Evolutionary conservation across 1,284 basidiomycete species (phyloP).

Genomic region (Rhizoctonia solani): DNA sequence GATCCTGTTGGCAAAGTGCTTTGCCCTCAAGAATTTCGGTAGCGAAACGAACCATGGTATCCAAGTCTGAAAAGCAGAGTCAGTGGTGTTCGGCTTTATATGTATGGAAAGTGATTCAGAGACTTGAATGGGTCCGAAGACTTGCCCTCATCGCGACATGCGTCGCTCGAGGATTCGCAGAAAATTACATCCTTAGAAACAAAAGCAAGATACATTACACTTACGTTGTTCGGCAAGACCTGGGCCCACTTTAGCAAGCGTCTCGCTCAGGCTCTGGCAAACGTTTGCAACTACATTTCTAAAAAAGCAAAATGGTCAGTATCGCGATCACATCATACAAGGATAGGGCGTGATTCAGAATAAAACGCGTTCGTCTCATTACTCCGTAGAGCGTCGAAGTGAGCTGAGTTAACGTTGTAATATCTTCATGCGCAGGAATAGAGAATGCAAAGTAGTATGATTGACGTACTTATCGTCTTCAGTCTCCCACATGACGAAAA

Average conservation of each 20-base stretch:
- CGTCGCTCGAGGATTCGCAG: slow-evolving; percentile 19
- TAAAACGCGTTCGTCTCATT: slow-evolving; percentile 59
- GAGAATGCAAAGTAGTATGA: slow-evolving; percentile 28
- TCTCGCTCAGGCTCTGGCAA: slow-evolving; percentile 86
- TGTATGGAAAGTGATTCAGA: slow-evolving; percentile 15
- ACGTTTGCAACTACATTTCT: slow-evolving; percentile 87
- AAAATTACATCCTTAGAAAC: not conserved
- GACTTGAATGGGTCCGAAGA: slow-evolving; percentile 35
- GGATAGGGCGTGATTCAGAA: slow-evolving; percentile 46
- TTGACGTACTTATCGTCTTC: slow-evolving; percentile 97
- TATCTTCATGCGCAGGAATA: slow-evolving; percentile 57
- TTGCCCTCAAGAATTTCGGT: slow-evolving; percentile 88
- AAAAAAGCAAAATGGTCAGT: slow-evolving; percentile 37
- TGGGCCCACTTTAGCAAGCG: slow-evolving; percentile 88
- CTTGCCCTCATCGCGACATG: slow-evolving; percentile 19
- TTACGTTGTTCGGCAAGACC: slow-evolving; percentile 70
- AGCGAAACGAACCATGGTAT: slow-evolving; percentile 78
- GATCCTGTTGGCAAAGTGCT: slow-evolving; percentile 93
- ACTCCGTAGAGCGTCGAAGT: slow-evolving; percentile 70
- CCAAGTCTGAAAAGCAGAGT: slow-evolving; percentile 61
- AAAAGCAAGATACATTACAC: slow-evolving; percentile 35
- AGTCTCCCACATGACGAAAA: slow-evolving; percentile 89
- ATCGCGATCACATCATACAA: slow-evolving; percentile 18
- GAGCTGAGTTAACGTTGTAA: slow-evolving; percentile 74
- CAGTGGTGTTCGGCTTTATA: slow-evolving; percentile 5